phyloP scores from a whole-genome alignment of 306 rosid genomes.

The Leucaena leucocephala region DNA sequence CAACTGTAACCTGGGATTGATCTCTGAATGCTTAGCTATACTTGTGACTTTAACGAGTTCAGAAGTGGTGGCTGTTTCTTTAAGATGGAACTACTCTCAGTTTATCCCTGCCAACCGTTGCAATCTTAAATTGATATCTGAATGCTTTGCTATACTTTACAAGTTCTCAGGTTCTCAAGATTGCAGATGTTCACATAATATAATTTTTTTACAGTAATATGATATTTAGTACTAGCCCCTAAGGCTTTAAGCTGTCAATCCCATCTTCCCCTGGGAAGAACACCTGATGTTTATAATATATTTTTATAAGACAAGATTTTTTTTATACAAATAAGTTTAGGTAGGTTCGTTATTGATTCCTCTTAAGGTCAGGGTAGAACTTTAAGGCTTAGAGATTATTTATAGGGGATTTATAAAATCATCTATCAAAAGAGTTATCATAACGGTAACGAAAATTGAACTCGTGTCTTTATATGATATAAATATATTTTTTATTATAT shows the following conservation, averaged over 20 bases:
- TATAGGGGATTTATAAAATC: too few relatives aligned
- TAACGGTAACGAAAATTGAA: too few relatives aligned
- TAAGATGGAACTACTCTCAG: background rate
- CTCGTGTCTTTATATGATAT: too few relatives aligned
- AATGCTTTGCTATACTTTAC: background rate
- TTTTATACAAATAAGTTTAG: too few relatives aligned
- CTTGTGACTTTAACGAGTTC: background rate
- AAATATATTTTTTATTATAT: too few relatives aligned
- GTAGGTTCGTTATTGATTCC: too few relatives aligned
- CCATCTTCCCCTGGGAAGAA: background rate
- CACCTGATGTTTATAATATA: background rate
- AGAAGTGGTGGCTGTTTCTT: background rate
- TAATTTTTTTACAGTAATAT: too few relatives aligned
- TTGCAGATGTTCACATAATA: background rate
- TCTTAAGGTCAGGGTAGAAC: too few relatives aligned
- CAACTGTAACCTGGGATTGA: background rate
- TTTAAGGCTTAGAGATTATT: too few relatives aligned
- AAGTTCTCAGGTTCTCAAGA: background rate
- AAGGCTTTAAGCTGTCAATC: too few relatives aligned
- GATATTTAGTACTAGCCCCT: background rate
- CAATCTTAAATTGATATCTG: constrained; percentile 10
- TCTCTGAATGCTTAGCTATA: constrained; percentile 2
- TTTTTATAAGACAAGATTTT: too few relatives aligned
- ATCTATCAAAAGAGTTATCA: too few relatives aligned
- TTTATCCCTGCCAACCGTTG: background rate